A percentile compares a stretch with the other conserved stretches of the same genome.
These are phyloP conservation scores for Knoxia roxburghii DNA, from an alignment of 257 asterid species.

Conservation along the genomic window DNA sequence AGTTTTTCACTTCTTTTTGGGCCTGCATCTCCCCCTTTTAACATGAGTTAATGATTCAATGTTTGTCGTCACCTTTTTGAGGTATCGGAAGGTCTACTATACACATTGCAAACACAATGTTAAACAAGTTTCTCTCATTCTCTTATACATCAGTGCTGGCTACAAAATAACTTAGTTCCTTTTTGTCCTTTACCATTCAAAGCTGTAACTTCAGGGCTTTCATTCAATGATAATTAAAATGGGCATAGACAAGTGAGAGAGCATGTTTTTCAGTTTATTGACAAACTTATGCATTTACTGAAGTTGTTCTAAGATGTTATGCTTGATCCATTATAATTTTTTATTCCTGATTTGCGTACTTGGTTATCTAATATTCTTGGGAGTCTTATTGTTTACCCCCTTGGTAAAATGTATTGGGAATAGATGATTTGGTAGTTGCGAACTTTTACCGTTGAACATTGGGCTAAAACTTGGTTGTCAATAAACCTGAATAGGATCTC, in stretches of 20 bases:
- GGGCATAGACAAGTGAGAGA: neutral
- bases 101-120: too few species aligned
- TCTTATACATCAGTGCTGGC: too few species aligned
- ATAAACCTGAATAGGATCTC: neutral
- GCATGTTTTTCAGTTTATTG: neutral
- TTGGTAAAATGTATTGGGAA: too few species aligned
- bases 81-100: too few species aligned
- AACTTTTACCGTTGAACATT: neutral
- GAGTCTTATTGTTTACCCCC: too few species aligned
- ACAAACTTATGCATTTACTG: neutral
- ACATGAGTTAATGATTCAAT: too few species aligned
- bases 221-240: neutral
- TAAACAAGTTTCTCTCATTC: too few species aligned
- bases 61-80: too few species aligned
- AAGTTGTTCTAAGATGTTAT: neutral
- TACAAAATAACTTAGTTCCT: neutral
- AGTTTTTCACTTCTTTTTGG: too few species aligned
- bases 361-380: neutral
- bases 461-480: neutral
- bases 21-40: too few species aligned
- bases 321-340: too few species aligned
- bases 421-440: neutral
- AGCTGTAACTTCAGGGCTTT: neutral
- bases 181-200: neutral
- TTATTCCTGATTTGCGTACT: neutral